phyloP scores from a whole-genome alignment of 2,329 filamentous ascomycete species.

The Cladosporium sp. region DNA sequence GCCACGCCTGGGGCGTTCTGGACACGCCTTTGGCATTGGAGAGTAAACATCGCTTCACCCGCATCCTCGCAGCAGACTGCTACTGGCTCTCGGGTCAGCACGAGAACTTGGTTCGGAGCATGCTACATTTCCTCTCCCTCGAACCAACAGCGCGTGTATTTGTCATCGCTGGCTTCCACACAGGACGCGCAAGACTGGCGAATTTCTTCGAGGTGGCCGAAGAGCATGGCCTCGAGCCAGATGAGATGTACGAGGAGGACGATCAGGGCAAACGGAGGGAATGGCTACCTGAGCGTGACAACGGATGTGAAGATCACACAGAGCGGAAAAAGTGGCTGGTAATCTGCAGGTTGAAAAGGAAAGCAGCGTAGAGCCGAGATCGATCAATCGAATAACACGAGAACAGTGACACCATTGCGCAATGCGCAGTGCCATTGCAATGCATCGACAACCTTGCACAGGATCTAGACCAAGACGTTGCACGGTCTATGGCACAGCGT shows the following conservation, averaged over 20 bases:
- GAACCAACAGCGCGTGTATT: slow-evolving; percentile 56
- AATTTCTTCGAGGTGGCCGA: slow-evolving; percentile 64
- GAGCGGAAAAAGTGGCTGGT: slow-evolving; percentile 72
- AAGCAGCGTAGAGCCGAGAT: neutral
- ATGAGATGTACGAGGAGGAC: slow-evolving; percentile 69
- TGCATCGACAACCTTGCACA: neutral
- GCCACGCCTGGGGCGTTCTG: slow-evolving; percentile 67
- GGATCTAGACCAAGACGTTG: neutral
- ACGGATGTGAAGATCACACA: slow-evolving; percentile 62
- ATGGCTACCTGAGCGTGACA: slow-evolving; percentile 59
- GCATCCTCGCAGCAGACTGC: slow-evolving; percentile 71
- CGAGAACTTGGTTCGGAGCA: slow-evolving; percentile 63
- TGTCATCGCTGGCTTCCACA: slow-evolving; percentile 73
- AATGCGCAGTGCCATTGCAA: neutral
- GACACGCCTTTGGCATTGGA: slow-evolving; percentile 43
- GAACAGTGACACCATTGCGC: neutral
- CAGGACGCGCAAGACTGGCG: slow-evolving; percentile 66
- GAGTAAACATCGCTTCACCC: slow-evolving; percentile 54
- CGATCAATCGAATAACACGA: neutral
- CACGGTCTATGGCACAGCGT: neutral
- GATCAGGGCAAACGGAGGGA: slow-evolving; percentile 63
- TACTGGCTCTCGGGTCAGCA: slow-evolving; percentile 77
- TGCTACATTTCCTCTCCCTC: slow-evolving; percentile 61
- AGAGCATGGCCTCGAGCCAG: slow-evolving; percentile 59
- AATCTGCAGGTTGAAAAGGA: slow-evolving; percentile 42